phyloP scores from a whole-genome alignment of 345 rosid species.

The Citrus maxima region DNA sequence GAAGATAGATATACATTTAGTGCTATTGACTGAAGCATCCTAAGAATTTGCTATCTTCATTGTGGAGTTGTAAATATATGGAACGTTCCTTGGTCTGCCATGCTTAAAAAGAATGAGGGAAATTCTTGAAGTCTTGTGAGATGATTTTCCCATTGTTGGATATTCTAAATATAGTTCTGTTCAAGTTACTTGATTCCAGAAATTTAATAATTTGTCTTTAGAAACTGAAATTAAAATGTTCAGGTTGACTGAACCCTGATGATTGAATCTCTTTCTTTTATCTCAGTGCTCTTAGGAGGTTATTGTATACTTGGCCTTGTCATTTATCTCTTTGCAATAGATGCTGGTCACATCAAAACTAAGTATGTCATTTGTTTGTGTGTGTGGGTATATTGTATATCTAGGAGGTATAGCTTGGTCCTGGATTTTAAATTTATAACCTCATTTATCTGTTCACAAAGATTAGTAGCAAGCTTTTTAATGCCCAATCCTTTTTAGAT shows the following conservation, averaged over 20 bases:
- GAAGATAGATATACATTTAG: background rate
- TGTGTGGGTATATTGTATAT: background rate
- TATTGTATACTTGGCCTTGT: background rate
- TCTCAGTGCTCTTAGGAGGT: background rate
- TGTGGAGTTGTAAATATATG: background rate
- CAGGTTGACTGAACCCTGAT: background rate
- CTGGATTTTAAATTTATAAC: constrained; percentile 6
- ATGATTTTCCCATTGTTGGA: background rate
- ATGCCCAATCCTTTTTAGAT: constrained; percentile 43
- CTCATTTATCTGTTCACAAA: constrained; percentile 2
- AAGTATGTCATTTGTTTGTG: no score
- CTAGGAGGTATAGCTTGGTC: background rate
- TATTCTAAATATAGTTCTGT: background rate
- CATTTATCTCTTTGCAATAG: background rate
- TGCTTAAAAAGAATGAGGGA: background rate
- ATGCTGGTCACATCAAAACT: background rate
- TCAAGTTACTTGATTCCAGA: constrained; percentile 5
- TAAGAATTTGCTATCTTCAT: constrained; percentile 1
- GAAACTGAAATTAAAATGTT: background rate
- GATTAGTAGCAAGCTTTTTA: background rate
- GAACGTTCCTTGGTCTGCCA: background rate
- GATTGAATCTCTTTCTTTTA: background rate
- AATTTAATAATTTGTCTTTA: background rate
- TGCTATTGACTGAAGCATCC: background rate
- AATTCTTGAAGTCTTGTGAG: background rate